Percentiles rank a stretch among this genome's conserved stretches.
phyloP scores from a whole-genome alignment of 2,329 filamentous ascomycete species.

The Arthroderma sp. region DNA sequence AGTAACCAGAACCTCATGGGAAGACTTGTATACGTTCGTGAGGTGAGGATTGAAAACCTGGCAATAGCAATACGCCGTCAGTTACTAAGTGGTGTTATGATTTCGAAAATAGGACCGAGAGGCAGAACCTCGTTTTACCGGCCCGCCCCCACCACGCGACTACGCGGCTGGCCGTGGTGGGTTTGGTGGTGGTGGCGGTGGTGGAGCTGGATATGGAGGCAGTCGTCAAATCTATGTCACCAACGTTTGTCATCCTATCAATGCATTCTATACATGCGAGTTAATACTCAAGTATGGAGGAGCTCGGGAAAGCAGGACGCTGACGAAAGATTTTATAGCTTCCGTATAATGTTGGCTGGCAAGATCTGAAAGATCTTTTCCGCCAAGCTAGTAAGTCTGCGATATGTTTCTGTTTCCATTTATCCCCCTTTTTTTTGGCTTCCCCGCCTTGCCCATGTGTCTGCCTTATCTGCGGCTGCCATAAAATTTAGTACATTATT shows the following conservation, averaged over 20 bases:
- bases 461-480: slow-evolving; percentile 1
- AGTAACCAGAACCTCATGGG: slow-evolving; percentile 99
- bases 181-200: slow-evolving; percentile 36
- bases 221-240: slow-evolving; percentile 92
- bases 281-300: no score
- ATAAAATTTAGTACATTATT: slow-evolving; percentile 14
- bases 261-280: slow-evolving; percentile 3
- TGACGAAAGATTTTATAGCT: slow-evolving; percentile 49
- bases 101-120: slow-evolving; percentile 66
- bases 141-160: slow-evolving; percentile 54
- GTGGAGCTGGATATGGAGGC: slow-evolving; percentile 41
- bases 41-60: slow-evolving; percentile 43
- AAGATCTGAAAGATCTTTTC: slow-evolving; percentile 97
- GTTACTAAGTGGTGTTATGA: slow-evolving; percentile 6
- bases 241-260: slow-evolving; percentile 65
- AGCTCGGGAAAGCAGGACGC: slow-evolving; percentile 12
- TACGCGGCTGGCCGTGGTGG: slow-evolving; percentile 44
- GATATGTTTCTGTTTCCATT: slow-evolving; percentile 7
- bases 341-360: slow-evolving; percentile 95
- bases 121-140: slow-evolving; percentile 90
- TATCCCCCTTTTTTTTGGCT: neutral
- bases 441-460: slow-evolving; percentile 2
- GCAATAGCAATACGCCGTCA: neutral
- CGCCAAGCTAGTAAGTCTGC: slow-evolving; percentile 76
- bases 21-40: slow-evolving; percentile 93